Evolutionary conservation across 2,329 filamentous ascomycete genomes (phyloP).

Genomic region (Penicillium thymicola): DNA sequence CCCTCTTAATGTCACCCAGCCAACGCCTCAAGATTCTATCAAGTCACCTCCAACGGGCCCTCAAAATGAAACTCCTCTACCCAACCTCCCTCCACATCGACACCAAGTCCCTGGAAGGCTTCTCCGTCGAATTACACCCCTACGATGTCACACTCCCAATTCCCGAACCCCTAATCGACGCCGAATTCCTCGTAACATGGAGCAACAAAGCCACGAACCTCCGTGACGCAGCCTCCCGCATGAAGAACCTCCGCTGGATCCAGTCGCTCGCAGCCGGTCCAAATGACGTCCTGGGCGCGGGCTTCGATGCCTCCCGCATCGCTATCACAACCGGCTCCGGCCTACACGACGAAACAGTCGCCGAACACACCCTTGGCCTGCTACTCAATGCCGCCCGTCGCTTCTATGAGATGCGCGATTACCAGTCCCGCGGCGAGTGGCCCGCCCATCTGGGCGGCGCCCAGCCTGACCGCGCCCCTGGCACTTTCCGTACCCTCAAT

Average conservation of each 20-base stretch:
- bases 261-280: constrained; percentile 65
- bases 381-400: constrained; percentile 45
- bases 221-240: constrained; percentile 53
- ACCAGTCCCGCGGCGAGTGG: constrained; percentile 57
- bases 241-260: constrained; percentile 62
- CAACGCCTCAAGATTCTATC: background rate
- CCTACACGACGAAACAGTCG: constrained; percentile 62
- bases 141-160: constrained; percentile 59
- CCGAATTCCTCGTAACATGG: constrained; percentile 62
- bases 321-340: constrained; percentile 61
- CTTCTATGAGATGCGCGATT: constrained; percentile 58
- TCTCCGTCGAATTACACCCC: constrained; percentile 55
- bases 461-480: constrained; percentile 44
- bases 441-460: constrained; percentile 60
- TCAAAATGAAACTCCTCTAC: constrained; percentile 60
- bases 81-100: constrained; percentile 61
- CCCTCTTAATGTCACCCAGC: constrained; percentile 4
- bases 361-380: constrained; percentile 61
- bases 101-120: constrained; percentile 55
- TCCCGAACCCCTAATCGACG: constrained; percentile 57
- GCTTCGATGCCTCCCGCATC: constrained; percentile 54
- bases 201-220: constrained; percentile 59
- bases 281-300: constrained; percentile 62
- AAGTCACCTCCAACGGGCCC: background rate
- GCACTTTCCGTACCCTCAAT: constrained; percentile 58